Evolutionary conservation across 2,329 filamentous ascomycete genomes (phyloP).

Genomic region (Fusarium oligoseptatum): DNA sequence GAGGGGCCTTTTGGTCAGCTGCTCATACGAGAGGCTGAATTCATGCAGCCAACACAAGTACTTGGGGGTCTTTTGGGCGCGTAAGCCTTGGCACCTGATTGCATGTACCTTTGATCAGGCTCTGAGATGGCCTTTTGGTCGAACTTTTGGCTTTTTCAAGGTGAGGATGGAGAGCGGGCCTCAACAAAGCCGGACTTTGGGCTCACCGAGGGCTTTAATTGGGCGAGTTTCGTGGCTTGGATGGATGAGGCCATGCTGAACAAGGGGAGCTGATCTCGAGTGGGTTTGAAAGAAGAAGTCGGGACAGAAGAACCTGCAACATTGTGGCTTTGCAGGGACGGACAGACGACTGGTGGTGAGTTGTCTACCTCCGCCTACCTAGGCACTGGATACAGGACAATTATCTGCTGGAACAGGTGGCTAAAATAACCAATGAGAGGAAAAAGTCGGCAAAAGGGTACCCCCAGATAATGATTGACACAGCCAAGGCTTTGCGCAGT

Average conservation of each 20-base stretch:
- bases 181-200: neutral
- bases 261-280: neutral
- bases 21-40: neutral
- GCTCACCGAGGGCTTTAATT: neutral
- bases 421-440: neutral
- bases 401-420: neutral
- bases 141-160: neutral
- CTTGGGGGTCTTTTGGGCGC: neutral
- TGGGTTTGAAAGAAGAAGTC: neutral
- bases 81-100: neutral
- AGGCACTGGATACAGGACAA: neutral
- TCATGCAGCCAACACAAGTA: neutral
- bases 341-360: neutral
- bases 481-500: neutral
- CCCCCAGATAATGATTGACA: neutral
- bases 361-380: too few species aligned
- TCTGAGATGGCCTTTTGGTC: neutral
- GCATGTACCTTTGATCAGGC: neutral
- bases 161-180: neutral
- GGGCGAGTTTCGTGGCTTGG: neutral
- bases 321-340: neutral
- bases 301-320: neutral
- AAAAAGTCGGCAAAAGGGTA: neutral
- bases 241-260: neutral
- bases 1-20: conserved; percentile 7